Evolutionary conservation across 768 basidiomycete genomes (phyloP).

Genomic region (Russula emetica): DNA sequence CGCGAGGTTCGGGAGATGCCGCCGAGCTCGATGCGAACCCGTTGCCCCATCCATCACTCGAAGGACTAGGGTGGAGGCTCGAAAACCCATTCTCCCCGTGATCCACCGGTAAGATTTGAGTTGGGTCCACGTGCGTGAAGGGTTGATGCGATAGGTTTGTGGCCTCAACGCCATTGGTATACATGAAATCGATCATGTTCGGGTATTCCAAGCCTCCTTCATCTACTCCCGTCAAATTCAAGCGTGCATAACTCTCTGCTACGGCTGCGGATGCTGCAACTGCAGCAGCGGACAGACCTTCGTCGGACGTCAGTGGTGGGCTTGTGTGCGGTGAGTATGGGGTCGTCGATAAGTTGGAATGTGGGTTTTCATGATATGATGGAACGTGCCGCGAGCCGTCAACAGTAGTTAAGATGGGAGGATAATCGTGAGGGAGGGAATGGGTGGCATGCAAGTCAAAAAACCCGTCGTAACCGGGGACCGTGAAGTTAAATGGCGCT

Average conservation of each 20-base stretch:
- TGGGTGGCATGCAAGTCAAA: conserved; percentile 43
- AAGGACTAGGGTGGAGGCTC: conserved; percentile 68
- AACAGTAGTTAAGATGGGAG: conserved; percentile 26
- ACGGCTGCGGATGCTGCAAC: conserved; percentile 64
- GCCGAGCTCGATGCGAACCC: conserved; percentile 61
- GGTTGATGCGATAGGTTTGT: conserved; percentile 39
- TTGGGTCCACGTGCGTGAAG: conserved; percentile 86
- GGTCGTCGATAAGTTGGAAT: conserved; percentile 31
- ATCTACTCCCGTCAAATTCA: conserved; percentile 51
- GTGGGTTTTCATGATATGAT: conserved; percentile 30
- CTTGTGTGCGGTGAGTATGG: conserved; percentile 39
- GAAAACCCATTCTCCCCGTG: conserved; percentile 41
- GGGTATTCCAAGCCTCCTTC: conserved; percentile 57
- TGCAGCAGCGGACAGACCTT: conserved; percentile 61
- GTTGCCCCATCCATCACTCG: conserved; percentile 72
- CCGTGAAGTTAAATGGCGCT: conserved; percentile 68
- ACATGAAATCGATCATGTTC: conserved; percentile 63
- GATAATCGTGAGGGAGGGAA: conserved; percentile 36
- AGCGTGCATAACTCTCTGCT: conserved; percentile 67
- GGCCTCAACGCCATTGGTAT: conserved; percentile 47
- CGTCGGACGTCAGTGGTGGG: conserved; percentile 36
- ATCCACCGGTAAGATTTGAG: conserved; percentile 66
- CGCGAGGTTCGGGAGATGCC: conserved; percentile 73
- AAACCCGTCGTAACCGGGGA: conserved; percentile 53
- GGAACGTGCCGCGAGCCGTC: conserved; percentile 26